Conservation (phyloP, 179 eudicot genomes). For the Patellifolia procumbens region DNA sequence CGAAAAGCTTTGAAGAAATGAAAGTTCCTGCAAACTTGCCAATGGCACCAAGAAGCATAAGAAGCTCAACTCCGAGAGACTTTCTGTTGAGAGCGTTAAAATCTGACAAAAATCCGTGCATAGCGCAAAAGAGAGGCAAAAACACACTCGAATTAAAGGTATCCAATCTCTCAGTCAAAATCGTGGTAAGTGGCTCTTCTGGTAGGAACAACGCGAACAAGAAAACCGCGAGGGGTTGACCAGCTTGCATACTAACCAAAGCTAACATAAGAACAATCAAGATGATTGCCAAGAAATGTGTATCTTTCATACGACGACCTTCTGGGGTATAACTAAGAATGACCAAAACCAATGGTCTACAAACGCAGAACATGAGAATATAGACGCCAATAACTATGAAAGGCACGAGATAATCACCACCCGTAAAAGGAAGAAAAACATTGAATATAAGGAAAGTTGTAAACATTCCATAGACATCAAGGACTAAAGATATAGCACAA, state of each 20-base stretch:
- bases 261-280: not conserved
- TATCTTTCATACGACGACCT: slow-evolving; percentile 4
- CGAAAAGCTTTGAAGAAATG: not conserved
- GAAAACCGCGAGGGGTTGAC: slow-evolving; percentile 18
- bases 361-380: not conserved
- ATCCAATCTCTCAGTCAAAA: slow-evolving; percentile 26
- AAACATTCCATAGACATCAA: slow-evolving; percentile 16
- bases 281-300: slow-evolving; percentile 19
- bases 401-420: not conserved
- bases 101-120: slow-evolving; percentile 20
- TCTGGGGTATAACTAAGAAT: slow-evolving; percentile 13
- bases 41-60: not conserved
- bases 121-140: slow-evolving; percentile 31
- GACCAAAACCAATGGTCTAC: slow-evolving; percentile 13
- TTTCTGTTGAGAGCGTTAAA: not conserved
- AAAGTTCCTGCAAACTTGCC: slow-evolving; percentile 31
- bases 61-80: not conserved
- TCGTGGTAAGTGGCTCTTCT: slow-evolving; percentile 29
- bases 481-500: not conserved
- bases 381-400: not conserved
- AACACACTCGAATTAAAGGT: slow-evolving; percentile 22
- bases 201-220: slow-evolving; percentile 29
- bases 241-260: not conserved
- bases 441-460: not conserved
- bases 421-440: not conserved